Evolutionary conservation across 768 basidiomycete species (phyloP), one percentile per base, ranked within the genome.

Genomic region (Russula virescens): DNA sequence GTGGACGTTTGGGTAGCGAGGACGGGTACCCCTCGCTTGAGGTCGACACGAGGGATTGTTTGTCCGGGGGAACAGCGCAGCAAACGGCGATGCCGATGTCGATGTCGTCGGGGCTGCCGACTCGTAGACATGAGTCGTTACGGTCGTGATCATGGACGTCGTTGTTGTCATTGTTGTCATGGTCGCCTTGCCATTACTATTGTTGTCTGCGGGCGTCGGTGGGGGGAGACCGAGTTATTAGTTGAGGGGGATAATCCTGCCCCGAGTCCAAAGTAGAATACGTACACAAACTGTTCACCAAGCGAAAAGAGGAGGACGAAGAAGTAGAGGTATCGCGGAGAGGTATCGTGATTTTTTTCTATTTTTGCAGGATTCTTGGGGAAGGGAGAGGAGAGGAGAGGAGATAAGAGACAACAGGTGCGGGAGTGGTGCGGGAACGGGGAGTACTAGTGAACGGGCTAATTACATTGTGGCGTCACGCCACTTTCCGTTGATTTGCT

Each of bases 1-100:
- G 85, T 3, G 91, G 91, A 16, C 91, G 80, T 63, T 78, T 83
- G 19, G 91, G 91, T 1, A 93, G 84, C 91, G 90, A 93, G 25
- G 88, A 86, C 3, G 91, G 88, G 71, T 93, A 93, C 14, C 85
- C 85, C 66, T 89, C 87, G 19, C 54, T 64, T 7, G 64, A 65
- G 21, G 61, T 35, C 14, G 42, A 42, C 35, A 21, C 40, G 48
- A 52, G 58, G 45, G 58, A 59, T 16, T 5, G 47, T 21, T 50
- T 23, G 49, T 45, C 25, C n/a, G 55, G 25, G 31, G 56, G 25
- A 45, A n/a, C n/a, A n/a, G 43, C 11, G 8, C 53, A 34, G 49
- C 35, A 10, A 38, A 38, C 6, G 18, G 31, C 8, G 31, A 8
- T 31, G 31, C 49, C 47, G 16, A 49, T 46, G 21, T 45, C 28